These are phyloP conservation scores for Termitomyces sp. DNA, from an alignment of 768 basidiomycete genomes.

Conservation along the genomic window DNA sequence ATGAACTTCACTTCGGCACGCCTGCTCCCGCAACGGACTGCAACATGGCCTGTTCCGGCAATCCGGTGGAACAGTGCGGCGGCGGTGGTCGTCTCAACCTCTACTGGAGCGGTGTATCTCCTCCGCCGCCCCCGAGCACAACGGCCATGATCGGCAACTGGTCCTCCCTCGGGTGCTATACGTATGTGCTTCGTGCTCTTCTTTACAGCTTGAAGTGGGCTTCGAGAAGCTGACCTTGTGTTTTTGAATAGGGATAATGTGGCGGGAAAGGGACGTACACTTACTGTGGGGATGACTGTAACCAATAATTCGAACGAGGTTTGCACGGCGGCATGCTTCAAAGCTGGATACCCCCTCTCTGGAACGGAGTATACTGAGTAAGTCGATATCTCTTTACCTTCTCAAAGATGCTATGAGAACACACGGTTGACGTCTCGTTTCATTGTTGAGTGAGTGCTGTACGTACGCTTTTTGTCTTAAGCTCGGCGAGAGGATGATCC, in stretches of 20 bases:
- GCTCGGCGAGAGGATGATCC: background rate
- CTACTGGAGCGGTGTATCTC: constrained; percentile 57
- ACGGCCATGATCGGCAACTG: constrained; percentile 58
- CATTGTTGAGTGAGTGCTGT: constrained; percentile 53
- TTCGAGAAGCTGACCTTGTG: constrained; percentile 37
- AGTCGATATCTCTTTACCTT: constrained; percentile 26
- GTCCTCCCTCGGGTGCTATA: constrained; percentile 74
- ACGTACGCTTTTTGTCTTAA: constrained; percentile 21
- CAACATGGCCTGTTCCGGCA: constrained; percentile 58
- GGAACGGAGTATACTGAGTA: constrained; percentile 38
- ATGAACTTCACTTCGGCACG: constrained; percentile 43
- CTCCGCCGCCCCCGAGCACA: constrained; percentile 53
- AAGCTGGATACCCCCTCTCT: constrained; percentile 38
- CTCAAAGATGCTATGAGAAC: background rate
- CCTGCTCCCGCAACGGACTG: constrained; percentile 51
- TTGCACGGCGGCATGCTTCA: constrained; percentile 62
- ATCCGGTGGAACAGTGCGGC: constrained; percentile 57
- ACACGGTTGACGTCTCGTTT: constrained; percentile 20
- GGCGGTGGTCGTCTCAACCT: constrained; percentile 56
- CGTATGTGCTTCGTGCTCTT: constrained; percentile 32
- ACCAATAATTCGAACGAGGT: constrained; percentile 45
- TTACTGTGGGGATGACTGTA: constrained; percentile 32
- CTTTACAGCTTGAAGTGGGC: constrained; percentile 14
- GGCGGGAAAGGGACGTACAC: constrained; percentile 36
- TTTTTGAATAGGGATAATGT: constrained; percentile 37